Conservation (phyloP, 2,329 filamentous ascomycete species). For the Penicillium sp. region DNA sequence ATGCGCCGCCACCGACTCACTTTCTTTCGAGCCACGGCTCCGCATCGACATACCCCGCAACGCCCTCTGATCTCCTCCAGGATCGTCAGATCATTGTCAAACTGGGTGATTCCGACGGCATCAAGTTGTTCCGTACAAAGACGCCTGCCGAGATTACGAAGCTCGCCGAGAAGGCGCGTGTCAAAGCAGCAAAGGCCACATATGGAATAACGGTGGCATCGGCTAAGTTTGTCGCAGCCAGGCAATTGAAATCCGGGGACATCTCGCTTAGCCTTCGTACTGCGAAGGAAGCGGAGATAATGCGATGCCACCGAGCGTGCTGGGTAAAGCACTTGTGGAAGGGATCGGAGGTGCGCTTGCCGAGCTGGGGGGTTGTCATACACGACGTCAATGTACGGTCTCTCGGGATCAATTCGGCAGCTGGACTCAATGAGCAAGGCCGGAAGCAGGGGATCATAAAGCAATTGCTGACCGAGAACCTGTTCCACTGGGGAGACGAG, state of each 20-base stretch:
- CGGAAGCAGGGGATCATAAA: background rate
- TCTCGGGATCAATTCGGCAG: background rate
- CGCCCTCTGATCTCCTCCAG: background rate
- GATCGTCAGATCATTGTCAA: background rate
- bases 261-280: background rate
- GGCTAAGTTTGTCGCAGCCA: background rate
- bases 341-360: background rate
- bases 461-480: background rate
- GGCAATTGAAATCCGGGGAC: background rate
- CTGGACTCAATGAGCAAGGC: background rate
- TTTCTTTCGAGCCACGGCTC: background rate
- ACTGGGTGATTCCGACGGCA: background rate
- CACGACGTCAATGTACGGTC: background rate
- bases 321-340: background rate
- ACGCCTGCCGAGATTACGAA: background rate
- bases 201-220: no score
- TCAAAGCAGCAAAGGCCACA: background rate
- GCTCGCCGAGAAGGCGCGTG: background rate
- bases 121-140: accelerated
- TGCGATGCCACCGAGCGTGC: background rate
- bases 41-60: background rate
- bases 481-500: background rate
- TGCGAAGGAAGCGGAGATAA: background rate
- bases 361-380: background rate
- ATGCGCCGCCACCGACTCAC: background rate